A percentile compares a stretch with the other conserved stretches of the same genome.
Evolutionary conservation across 805 yeast genomes (phyloP).

Genomic region (Dipodascus albidus): DNA sequence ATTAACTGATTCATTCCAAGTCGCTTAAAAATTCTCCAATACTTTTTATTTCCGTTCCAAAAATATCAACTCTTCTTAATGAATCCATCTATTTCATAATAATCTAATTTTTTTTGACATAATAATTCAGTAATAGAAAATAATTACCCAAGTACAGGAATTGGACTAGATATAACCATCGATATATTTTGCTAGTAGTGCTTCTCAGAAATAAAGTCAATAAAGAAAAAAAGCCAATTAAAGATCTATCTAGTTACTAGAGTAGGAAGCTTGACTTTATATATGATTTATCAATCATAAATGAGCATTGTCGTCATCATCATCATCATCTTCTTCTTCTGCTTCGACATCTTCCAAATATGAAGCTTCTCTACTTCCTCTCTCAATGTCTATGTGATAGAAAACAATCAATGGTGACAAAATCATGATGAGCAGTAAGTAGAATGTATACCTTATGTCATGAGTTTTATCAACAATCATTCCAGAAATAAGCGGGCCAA

Average conservation of each 20-base stretch:
- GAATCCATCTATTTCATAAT: neutral
- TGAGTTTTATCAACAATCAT: constrained; percentile 61
- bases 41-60: neutral
- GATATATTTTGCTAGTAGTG: too few species aligned
- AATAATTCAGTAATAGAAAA: too few species aligned
- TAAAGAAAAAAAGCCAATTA: neutral
- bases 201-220: too few species aligned
- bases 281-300: too few species aligned
- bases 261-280: too few species aligned
- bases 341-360: constrained; percentile 26
- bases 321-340: constrained; percentile 10
- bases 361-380: constrained; percentile 48
- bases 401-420: constrained; percentile 40
- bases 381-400: constrained; percentile 38
- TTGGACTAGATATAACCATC: too few species aligned
- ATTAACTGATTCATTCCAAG: neutral
- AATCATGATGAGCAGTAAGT: constrained; percentile 44
- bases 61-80: neutral
- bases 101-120: too few species aligned
- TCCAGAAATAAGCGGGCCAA: constrained; percentile 69
- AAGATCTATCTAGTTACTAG: too few species aligned
- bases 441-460: constrained; percentile 62
- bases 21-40: neutral
- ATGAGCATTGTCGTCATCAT: too few species aligned
- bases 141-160: too few species aligned